These are phyloP conservation scores for Yamadazyma membranifaciens DNA, from an alignment of 1,139 yeast species.

Conservation along the genomic window DNA sequence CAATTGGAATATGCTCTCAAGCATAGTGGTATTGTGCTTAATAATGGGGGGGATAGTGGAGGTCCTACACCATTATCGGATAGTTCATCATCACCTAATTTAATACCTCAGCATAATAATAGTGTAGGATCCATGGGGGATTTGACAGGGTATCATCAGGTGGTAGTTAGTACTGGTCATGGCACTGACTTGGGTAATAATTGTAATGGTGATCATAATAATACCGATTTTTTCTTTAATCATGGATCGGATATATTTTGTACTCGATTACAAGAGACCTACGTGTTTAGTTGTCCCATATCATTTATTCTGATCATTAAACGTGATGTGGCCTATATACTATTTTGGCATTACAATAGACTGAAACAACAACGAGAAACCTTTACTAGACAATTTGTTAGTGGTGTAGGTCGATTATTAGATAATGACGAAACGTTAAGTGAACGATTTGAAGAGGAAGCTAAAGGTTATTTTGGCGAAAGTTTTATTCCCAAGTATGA, in stretches of 20 bases:
- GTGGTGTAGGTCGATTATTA: constrained; percentile 11
- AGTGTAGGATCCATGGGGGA: background rate
- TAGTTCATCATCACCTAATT: constrained; percentile 1
- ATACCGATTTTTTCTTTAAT: constrained; percentile 13
- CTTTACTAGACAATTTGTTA: constrained; percentile 7
- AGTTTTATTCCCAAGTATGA: constrained; percentile 12
- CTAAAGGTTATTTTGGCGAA: constrained; percentile 13
- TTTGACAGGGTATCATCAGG: background rate
- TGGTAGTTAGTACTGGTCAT: background rate
- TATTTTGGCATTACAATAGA: constrained; percentile 14
- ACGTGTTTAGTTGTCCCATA: constrained; percentile 13
- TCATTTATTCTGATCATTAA: constrained; percentile 12
- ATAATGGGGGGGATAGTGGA: background rate
- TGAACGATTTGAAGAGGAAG: constrained; percentile 6
- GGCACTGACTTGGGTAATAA: background rate
- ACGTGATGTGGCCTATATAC: constrained; percentile 12
- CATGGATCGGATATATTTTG: constrained; percentile 8
- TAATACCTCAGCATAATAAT: background rate
- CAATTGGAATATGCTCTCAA: constrained; percentile 5
- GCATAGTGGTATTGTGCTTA: background rate
- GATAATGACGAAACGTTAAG: constrained; percentile 8
- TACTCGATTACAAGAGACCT: constrained; percentile 11
- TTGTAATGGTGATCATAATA: constrained; percentile 4
- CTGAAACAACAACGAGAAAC: constrained; percentile 7
- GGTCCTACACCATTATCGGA: constrained; percentile 5